These are phyloP conservation scores for Aspergillus sp. DNA, from an alignment of 2,329 filamentous ascomycete genomes.

Conservation along the genomic window DNA sequence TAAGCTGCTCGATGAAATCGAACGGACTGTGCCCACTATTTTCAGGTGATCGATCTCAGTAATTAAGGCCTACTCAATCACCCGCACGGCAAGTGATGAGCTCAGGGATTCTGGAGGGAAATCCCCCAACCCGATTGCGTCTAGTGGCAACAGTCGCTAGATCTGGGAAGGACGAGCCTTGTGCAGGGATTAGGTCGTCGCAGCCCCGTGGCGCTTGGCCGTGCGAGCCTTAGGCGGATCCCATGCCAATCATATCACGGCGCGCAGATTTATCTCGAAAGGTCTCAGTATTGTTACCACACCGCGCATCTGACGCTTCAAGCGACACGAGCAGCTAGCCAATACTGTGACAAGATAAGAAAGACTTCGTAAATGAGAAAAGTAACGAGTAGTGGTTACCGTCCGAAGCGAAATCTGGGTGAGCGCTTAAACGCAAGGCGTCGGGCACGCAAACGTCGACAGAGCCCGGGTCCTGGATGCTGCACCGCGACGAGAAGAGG, in stretches of 20 bases:
- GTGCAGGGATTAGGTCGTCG: slow-evolving; percentile 26
- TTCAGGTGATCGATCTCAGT: slow-evolving; percentile 17
- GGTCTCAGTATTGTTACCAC: slow-evolving; percentile 7
- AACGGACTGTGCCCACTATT: slow-evolving; percentile 13
- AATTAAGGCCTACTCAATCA: slow-evolving; percentile 12
- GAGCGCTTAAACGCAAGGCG: slow-evolving; percentile 22
- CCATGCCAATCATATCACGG: slow-evolving; percentile 24
- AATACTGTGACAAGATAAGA: slow-evolving; percentile 1
- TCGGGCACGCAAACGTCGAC: slow-evolving; percentile 26
- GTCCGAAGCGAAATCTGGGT: neutral
- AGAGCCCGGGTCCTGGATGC: slow-evolving; percentile 9
- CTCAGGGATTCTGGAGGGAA: slow-evolving; percentile 12
- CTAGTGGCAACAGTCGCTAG: slow-evolving; percentile 22
- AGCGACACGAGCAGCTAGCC: slow-evolving; percentile 8
- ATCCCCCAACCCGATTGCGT: slow-evolving; percentile 23
- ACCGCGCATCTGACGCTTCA: slow-evolving; percentile 11
- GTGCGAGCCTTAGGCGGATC: slow-evolving; percentile 18
- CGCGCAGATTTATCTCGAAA: slow-evolving; percentile 3
- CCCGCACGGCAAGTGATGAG: slow-evolving; percentile 10
- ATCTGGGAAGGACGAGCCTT: slow-evolving; percentile 19
- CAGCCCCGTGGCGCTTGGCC: slow-evolving; percentile 24
- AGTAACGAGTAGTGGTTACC: slow-evolving; percentile 1
- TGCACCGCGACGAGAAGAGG: slow-evolving; percentile 16
- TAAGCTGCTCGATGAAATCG: slow-evolving; percentile 10
- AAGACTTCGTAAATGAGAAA: neutral